A percentile compares a stretch with the other conserved stretches of the same genome.
Conservation (phyloP, 2,329 filamentous ascomycete species). For the Rhynchosporium agropyri region DNA sequence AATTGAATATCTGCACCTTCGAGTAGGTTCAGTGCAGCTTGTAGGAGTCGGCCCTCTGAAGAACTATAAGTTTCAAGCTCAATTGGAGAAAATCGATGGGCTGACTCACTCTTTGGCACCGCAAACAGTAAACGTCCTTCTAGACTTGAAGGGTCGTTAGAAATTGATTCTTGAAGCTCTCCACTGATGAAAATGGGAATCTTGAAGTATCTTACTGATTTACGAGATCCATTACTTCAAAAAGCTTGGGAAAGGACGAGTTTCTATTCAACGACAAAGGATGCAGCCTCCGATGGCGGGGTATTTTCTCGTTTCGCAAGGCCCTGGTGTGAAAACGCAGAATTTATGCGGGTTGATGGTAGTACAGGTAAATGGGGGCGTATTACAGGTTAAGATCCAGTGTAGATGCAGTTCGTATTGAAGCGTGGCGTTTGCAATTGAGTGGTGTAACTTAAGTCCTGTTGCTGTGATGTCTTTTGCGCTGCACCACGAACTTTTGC, state of each 20-base stretch:
- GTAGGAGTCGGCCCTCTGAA: slow-evolving; percentile 88
- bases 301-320: slow-evolving; percentile 13
- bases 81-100: not conserved
- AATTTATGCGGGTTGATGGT: slow-evolving; percentile 11
- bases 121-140: slow-evolving; percentile 94
- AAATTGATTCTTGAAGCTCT: slow-evolving; percentile 47
- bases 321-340: not conserved
- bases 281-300: slow-evolving; percentile 25
- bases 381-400: slow-evolving; percentile 11
- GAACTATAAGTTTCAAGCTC: slow-evolving; percentile 19
- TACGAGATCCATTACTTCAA: slow-evolving; percentile 58
- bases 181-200: slow-evolving; percentile 30
- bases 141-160: slow-evolving; percentile 61
- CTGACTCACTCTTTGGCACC: slow-evolving; percentile 89
- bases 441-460: slow-evolving; percentile 15
- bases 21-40: slow-evolving; percentile 85
- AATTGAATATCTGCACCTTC: slow-evolving; percentile 96
- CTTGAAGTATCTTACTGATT: slow-evolving; percentile 53
- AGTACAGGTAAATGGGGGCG: slow-evolving; percentile 3
- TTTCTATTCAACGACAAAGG: slow-evolving; percentile 24
- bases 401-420: slow-evolving; percentile 5
- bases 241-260: slow-evolving; percentile 12
- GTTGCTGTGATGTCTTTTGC: slow-evolving; percentile 5
- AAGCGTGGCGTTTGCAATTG: slow-evolving; percentile 7
- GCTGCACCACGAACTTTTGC: not conserved